Base-by-base conservation (phyloP, 345 rosid species). In the Eucalyptus urophylla region DNA sequence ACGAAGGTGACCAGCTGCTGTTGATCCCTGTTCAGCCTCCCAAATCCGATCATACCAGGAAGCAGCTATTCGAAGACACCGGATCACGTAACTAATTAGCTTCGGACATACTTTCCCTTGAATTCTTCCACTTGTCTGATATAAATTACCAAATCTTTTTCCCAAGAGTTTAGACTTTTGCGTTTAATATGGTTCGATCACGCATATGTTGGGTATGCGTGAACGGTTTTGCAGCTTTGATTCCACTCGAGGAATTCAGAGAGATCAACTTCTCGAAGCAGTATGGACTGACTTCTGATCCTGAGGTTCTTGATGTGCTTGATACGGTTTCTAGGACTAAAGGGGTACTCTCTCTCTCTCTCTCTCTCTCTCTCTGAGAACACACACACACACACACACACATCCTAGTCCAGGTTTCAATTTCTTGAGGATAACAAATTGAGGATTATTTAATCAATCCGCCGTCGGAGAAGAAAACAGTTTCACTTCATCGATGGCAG, bases 21-120 rank as follows among this genome's bases (percentile, higher is more conserved):
- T 87, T 94, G 22, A 90, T 93, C 89, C 93, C 90, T n/a, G 94
- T 93, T 45, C 96, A 94, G 89, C 93, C 95, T 3, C 90, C 92
- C 14, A 92, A 90, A 9, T 90, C 95, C 14, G 95, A 91, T 90
- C 95, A 94, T 86, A 87, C 94, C 89, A 88, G 93, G 92, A 93
- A 92, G 93, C 86, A 87, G 80, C 95, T 93, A 33, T 94, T 94
- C 31, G 91, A 89, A 86, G 90, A 86, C 90, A 92, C 95, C 22
- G 96, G 96, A 89, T 92, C 96, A 37, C 95, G 96, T 94, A 92
- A 5, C 49, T 87, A 69, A 14, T 60, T 60, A 31, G 49, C 31
- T 44, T 69, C 22, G 27, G 19, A 69, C 54, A 8, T 88, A 14
- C 33, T 2, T 43, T 11, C 45, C 24, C 85, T 22, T 37, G 11